These are phyloP conservation scores for Diphasiastrum complanatum DNA, from an alignment of 83 land plant species.

Conservation along the genomic window DNA sequence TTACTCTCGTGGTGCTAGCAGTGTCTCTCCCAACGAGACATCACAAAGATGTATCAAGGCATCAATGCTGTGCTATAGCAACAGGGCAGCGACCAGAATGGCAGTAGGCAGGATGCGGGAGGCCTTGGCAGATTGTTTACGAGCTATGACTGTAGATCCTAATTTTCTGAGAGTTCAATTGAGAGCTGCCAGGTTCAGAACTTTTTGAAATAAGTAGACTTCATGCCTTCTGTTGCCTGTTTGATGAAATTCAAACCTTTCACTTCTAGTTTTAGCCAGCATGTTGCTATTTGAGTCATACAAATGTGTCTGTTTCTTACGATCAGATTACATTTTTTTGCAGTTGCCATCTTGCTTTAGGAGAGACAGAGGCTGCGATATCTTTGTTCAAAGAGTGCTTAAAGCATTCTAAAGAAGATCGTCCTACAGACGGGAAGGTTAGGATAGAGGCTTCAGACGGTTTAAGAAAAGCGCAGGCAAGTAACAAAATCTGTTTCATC, in stretches of 20 bases:
- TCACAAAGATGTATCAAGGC: constrained; percentile 61
- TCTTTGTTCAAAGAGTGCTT: constrained; percentile 53
- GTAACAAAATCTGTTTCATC: no score
- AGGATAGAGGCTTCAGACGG: constrained; percentile 79
- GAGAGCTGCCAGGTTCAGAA: constrained; percentile 64
- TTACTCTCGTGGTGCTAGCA: constrained; percentile 77
- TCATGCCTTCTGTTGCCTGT: background rate
- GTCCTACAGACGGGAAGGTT: constrained; percentile 51
- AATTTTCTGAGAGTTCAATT: constrained; percentile 61
- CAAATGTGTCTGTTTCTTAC: background rate
- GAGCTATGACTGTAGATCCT: constrained; percentile 78
- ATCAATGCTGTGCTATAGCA: constrained; percentile 90
- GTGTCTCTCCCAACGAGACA: constrained; percentile 60
- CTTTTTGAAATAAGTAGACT: background rate
- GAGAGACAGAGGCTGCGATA: constrained; percentile 67
- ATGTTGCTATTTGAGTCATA: constrained; percentile 2
- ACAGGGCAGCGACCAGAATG: constrained; percentile 89
- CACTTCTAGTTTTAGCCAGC: background rate
- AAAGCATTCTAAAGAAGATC: constrained; percentile 36
- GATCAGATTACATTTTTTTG: background rate
- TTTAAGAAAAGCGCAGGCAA: constrained; percentile 47
- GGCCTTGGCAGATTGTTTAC: constrained; percentile 73
- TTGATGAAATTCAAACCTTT: background rate
- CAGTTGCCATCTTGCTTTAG: constrained; percentile 83
- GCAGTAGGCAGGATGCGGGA: constrained; percentile 83